These are phyloP conservation scores for Cyanidium caldarium DNA, from an alignment of 23 red algal genomes.

Conservation along the genomic window DNA sequence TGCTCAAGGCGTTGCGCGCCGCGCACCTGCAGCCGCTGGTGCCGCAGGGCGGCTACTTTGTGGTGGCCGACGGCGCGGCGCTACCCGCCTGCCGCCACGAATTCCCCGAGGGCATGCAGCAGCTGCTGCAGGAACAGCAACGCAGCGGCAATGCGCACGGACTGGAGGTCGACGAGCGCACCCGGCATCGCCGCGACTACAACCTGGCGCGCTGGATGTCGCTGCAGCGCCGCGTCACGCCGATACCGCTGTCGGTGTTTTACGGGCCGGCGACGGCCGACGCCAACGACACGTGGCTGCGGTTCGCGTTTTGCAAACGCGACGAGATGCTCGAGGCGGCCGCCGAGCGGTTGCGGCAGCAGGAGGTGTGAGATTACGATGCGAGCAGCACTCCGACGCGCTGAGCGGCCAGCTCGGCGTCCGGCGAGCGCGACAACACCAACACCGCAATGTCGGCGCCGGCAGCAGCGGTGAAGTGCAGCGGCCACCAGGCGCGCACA, in stretches of 20 bases:
- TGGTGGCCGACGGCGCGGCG: constrained; percentile 26
- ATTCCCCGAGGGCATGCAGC: constrained; percentile 14
- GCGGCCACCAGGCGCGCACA: no score
- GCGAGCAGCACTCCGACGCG: no score
- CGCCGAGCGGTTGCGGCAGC: constrained; percentile 12
- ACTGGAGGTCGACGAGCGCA: constrained; percentile 49
- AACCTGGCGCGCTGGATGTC: constrained; percentile 43
- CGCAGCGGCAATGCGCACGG: neutral
- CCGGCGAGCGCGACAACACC: no score
- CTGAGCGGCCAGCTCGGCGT: no score
- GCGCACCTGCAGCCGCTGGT: constrained; percentile 44
- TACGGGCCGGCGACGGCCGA: constrained; percentile 11
- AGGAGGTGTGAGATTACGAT: no score
- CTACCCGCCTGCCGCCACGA: neutral
- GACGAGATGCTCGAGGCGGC: constrained; percentile 54
- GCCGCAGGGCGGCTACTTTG: constrained; percentile 76
- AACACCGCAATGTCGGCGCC: no score
- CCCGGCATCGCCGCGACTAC: constrained; percentile 47
- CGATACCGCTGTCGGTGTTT: constrained; percentile 71
- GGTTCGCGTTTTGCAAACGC: constrained; percentile 91
- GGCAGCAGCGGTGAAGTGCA: no score
- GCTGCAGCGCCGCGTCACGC: constrained; percentile 29
- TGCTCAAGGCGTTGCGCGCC: constrained; percentile 15
- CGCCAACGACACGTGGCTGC: constrained; percentile 11
- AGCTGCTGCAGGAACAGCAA: no score